Evolutionary conservation across 768 basidiomycete species (phyloP), one percentile per base, ranked within the genome.

Genomic region (Termitomyces sp.): DNA sequence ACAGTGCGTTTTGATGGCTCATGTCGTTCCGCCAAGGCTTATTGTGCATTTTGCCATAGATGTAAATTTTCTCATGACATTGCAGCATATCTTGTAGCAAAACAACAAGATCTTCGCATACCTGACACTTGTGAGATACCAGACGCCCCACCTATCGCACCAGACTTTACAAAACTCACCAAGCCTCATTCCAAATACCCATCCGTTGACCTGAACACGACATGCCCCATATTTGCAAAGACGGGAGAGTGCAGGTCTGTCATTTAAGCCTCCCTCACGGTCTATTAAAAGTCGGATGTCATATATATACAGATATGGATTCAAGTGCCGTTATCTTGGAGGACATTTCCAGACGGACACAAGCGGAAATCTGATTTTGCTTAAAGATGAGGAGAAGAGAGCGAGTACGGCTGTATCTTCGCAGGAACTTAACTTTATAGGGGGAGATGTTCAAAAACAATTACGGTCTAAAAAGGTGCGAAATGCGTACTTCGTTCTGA

Each of bases 251-350:
- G 94, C 73, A 82, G 83, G 76, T 79, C 59, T 30, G 71, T 64
- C 5, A 30, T 24, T 16, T 22, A 18, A 18, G 13, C 14, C 14
- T 32, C 18, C 40, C 16, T 20, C 11, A 55, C 3, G 13, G 55
- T 44, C 14, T 10, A 14, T 16, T 33, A 0, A 14, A 26, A 30
- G 5, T 26, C 11, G 43, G 45, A n/a, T 45, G 14, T 5, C n/a
- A 20, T 47, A 32, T n/a, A 20, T 47, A 32, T n/a, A 22, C 56
- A 81, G 78, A 53, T 84, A 82, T 64, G 97, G 94, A 11, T 86
- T 90, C 70, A 92, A 94, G 70, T 99, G 97, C 68, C 85, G 97
- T 2, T 97, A 90, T 71, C 80, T 97, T 5, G 87, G 88, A 13
- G 86, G 82, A 3, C 96, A 99, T 70, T 72, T 88, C 11, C 71